Conservation (phyloP, 192 early-diverging fungal species). For the Gigaspora rosea region DNA sequence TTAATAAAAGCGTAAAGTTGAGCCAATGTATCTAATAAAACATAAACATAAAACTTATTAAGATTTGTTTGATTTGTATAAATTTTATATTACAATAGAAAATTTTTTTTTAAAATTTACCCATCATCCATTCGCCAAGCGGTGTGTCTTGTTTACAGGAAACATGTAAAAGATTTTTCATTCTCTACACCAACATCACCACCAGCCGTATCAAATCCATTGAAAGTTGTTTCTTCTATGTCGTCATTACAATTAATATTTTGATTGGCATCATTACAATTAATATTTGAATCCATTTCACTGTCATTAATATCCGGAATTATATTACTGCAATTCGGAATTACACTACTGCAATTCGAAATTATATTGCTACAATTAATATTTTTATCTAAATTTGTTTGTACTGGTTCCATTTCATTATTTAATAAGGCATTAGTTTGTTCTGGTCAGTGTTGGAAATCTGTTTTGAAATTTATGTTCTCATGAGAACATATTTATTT, state of each 20-base stretch:
- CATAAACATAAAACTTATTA: background rate
- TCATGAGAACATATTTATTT: no score
- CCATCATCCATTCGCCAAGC: slow-evolving; percentile 25
- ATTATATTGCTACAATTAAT: background rate
- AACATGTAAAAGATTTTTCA: background rate
- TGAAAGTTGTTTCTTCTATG: background rate
- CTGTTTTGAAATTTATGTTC: no score
- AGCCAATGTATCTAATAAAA: slow-evolving; percentile 20
- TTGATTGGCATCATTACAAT: no score
- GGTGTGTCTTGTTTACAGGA: slow-evolving; percentile 22
- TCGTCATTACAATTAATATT: no score
- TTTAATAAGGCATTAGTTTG: no score
- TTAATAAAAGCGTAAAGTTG: slow-evolving; percentile 30
- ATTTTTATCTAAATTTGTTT: background rate
- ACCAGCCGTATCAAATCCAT: background rate
- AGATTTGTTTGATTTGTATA: background rate
- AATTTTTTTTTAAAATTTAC: background rate
- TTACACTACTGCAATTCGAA: no score
- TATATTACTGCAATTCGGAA: background rate
- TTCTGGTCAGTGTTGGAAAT: no score
- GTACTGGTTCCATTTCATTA: background rate
- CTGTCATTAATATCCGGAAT: background rate
- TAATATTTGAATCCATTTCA: no score
- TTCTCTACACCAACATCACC: slow-evolving; percentile 16
- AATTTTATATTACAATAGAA: background rate